Base-by-base conservation (phyloP, 441 rosid species). In the Iberis amara region DNA sequence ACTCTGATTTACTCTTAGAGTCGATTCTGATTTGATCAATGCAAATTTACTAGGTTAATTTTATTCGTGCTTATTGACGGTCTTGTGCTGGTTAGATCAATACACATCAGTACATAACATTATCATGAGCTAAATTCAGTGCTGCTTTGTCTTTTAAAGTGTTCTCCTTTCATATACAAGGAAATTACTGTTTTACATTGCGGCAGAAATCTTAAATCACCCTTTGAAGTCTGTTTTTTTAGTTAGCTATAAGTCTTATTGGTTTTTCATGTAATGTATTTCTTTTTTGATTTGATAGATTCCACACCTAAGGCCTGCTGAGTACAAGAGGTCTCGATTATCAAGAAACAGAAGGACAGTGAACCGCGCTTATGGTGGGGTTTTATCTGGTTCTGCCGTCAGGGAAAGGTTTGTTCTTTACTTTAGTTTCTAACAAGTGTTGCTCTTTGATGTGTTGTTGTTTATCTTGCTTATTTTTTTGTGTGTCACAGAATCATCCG, bases 331-430 rank as follows among this genome's bases (percentile, higher is more conserved):
- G 35, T 76, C 82, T 31, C 60, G 80, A 37, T 62, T 79, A 57
- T 45, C 77, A 12, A 68, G 82, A 53, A 77, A 75, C 60, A 69
- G 73, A 36, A 70, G 81, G 55, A 79, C 85, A 6, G 79, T 79
- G 41, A 79, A 74, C 64, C 76, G 79, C 57, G 55, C 82, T 8
- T 79, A 79, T 56, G 85, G 85, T 14, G 82, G 82, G 7, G 85
- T 79, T n/a, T 59, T 79, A 58, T 79, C 78, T 6, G 85, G 70
- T 10, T 59, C 66, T 37, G 82, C 75, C 48, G 85, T 79, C 18
- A 73, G 80, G 53, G 82, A 77, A 62, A 79, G 85, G 86, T 80
- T 58, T 1, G 33, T 15, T 42, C 11, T 15, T 48, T 14, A 6
- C 46, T 3, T 0, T 11, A 3, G 12, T 28, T 11, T 5, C 3